Conservation (phyloP, 2,329 filamentous ascomycete genomes). For the Clarireedia paspali region DNA sequence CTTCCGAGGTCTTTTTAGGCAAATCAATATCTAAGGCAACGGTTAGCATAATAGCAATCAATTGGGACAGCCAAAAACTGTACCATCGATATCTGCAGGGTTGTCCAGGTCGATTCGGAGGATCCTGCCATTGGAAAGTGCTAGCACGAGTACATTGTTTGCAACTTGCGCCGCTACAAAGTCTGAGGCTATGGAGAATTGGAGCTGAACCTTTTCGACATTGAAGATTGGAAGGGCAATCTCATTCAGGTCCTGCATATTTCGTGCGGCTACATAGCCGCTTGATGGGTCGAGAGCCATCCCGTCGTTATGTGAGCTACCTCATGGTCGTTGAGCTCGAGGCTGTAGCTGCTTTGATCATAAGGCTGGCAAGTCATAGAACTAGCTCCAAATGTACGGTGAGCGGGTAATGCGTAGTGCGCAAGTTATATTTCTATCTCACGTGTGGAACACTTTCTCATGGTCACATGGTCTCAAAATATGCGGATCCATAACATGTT, state of each 20-base stretch:
- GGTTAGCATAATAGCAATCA: slow-evolving; percentile 2
- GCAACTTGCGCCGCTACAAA: slow-evolving; percentile 95
- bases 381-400: slow-evolving; percentile 7
- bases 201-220: slow-evolving; percentile 83
- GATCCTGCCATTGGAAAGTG: slow-evolving; percentile 85
- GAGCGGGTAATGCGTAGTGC: background rate
- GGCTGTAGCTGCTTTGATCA: slow-evolving; percentile 19
- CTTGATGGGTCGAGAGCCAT: slow-evolving; percentile 67
- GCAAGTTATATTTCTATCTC: background rate
- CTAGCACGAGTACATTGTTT: slow-evolving; percentile 92
- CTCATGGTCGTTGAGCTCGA: slow-evolving; percentile 25
- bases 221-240: slow-evolving; percentile 81
- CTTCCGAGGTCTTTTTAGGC: slow-evolving; percentile 83
- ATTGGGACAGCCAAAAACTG: background rate
- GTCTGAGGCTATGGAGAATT: slow-evolving; percentile 89
- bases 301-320: slow-evolving; percentile 21
- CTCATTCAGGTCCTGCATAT: slow-evolving; percentile 51
- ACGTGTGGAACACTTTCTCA: background rate
- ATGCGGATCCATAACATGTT: no score
- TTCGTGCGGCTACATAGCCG: slow-evolving; percentile 63
- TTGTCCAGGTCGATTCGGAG: slow-evolving; percentile 90
- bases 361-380: slow-evolving; percentile 16
- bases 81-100: slow-evolving; percentile 90
- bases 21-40: slow-evolving; percentile 77
- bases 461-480: background rate